A percentile compares a stretch with the other conserved stretches of the same genome.
Conservation (phyloP, 1,139 yeast species). For the Pichia sorboxylosa region DNA sequence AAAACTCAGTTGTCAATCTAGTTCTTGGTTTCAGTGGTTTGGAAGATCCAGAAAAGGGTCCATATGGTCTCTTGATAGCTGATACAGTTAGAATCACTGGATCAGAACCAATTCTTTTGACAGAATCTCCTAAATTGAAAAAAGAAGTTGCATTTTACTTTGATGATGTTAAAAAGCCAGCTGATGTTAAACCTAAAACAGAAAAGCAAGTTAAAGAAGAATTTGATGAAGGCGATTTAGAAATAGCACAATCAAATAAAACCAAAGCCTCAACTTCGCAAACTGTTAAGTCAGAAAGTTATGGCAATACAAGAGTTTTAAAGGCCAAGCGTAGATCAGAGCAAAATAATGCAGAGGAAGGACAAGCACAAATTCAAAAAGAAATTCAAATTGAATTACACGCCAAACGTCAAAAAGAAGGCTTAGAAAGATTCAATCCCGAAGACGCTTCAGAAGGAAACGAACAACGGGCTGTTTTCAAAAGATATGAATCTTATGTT, state of each 20-base stretch:
- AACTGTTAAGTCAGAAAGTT: slow-evolving; percentile 26
- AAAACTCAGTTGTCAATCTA: slow-evolving; percentile 67
- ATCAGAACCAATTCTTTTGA: slow-evolving; percentile 50
- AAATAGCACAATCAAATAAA: slow-evolving; percentile 1
- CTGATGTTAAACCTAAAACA: slow-evolving; percentile 1
- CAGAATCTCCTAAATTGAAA: slow-evolving; percentile 62
- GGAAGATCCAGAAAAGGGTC: slow-evolving; percentile 36
- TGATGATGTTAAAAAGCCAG: slow-evolving; percentile 46
- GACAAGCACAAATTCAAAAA: slow-evolving; percentile 70
- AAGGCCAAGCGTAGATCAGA: slow-evolving; percentile 78
- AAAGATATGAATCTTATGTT: slow-evolving; percentile 86
- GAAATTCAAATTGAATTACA: slow-evolving; percentile 76
- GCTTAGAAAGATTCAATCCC: slow-evolving; percentile 63
- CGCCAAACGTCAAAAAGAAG: slow-evolving; percentile 77
- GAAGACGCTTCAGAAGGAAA: slow-evolving; percentile 59
- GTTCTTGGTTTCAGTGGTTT: slow-evolving; percentile 69
- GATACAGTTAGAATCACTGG: slow-evolving; percentile 71
- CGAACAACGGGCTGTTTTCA: slow-evolving; percentile 66
- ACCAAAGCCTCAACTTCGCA: slow-evolving; percentile 8
- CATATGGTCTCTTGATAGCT: slow-evolving; percentile 64
- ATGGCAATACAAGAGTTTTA: slow-evolving; percentile 44
- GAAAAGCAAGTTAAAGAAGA: slow-evolving; percentile 4
- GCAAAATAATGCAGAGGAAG: slow-evolving; percentile 61
- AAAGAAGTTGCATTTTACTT: slow-evolving; percentile 77
- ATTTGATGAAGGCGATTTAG: background rate